Conservation (phyloP, 805 yeast species). For the Blastobotrys peoriensis region DNA sequence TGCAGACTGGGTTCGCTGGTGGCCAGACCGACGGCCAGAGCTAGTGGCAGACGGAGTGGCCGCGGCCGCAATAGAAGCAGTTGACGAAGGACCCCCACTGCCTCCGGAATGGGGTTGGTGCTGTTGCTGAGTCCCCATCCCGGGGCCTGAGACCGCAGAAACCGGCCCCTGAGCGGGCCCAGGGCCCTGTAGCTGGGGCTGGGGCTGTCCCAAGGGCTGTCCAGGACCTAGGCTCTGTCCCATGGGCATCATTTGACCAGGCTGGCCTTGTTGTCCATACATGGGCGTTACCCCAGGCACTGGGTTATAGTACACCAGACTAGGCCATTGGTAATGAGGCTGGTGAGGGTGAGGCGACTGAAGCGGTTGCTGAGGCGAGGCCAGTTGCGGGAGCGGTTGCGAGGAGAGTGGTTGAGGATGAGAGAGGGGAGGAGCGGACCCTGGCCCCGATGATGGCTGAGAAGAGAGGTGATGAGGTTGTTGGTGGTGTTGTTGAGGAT, state of each 20-base stretch:
- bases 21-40: not conserved
- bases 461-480: not conserved
- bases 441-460: not conserved
- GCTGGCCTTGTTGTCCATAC: not conserved
- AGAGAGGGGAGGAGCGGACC: not conserved
- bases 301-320: not conserved
- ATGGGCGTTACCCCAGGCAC: no score
- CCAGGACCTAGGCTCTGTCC: not conserved
- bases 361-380: slow-evolving; percentile 8
- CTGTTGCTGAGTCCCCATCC: no score
- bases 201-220: not conserved
- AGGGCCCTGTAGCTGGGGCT: not conserved
- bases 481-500: slow-evolving; percentile 6
- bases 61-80: not conserved
- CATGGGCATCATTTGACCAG: not conserved
- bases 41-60: not conserved
- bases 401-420: not conserved
- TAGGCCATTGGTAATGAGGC: slow-evolving; percentile 5
- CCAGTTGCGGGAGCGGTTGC: not conserved
- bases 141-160: no score
- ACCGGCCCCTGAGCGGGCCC: not conserved
- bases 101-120: not conserved
- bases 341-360: slow-evolving; percentile 14
- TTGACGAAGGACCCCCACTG: not conserved
- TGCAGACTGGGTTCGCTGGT: not conserved